Evolutionary conservation across 1,139 yeast species (phyloP).

Genomic region (Trichomonascaceae sp.): DNA sequence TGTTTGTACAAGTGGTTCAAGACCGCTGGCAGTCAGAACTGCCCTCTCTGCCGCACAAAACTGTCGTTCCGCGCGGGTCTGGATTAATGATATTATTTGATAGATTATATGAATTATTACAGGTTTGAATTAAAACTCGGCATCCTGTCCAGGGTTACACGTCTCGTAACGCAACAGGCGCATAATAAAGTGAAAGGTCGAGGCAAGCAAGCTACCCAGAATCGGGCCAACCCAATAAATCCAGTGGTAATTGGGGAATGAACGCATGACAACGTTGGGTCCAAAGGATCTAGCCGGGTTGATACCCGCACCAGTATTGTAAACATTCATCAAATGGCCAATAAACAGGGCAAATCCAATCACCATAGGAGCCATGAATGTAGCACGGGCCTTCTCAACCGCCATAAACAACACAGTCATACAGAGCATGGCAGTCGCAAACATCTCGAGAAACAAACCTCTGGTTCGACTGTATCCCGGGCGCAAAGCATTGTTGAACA

Average conservation of each 20-base stretch:
- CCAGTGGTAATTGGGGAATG: constrained; percentile 81
- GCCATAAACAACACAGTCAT: constrained; percentile 72
- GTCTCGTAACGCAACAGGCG: constrained; percentile 58
- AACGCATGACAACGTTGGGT: constrained; percentile 57
- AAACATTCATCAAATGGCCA: constrained; percentile 72
- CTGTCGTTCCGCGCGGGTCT: constrained; percentile 24
- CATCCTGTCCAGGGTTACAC: constrained; percentile 60
- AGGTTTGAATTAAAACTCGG: constrained; percentile 21
- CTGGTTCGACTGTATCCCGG: constrained; percentile 60
- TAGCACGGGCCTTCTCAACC: constrained; percentile 68
- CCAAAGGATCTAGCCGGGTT: constrained; percentile 89
- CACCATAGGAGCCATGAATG: constrained; percentile 69
- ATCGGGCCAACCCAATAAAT: constrained; percentile 86
- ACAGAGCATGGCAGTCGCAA: constrained; percentile 64
- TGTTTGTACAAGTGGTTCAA: constrained; percentile 96
- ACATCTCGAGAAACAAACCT: constrained; percentile 74
- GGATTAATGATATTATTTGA: background rate
- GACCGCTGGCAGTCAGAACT: constrained; percentile 80
- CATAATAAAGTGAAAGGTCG: constrained; percentile 53
- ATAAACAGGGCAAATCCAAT: constrained; percentile 75
- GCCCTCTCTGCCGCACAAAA: constrained; percentile 85
- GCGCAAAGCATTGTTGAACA: constrained; percentile 61
- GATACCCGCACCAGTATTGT: constrained; percentile 83
- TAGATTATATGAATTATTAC: background rate
- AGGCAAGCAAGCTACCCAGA: constrained; percentile 56